Conservation (phyloP, 768 basidiomycete genomes). For the Suillus clintonianus region DNA sequence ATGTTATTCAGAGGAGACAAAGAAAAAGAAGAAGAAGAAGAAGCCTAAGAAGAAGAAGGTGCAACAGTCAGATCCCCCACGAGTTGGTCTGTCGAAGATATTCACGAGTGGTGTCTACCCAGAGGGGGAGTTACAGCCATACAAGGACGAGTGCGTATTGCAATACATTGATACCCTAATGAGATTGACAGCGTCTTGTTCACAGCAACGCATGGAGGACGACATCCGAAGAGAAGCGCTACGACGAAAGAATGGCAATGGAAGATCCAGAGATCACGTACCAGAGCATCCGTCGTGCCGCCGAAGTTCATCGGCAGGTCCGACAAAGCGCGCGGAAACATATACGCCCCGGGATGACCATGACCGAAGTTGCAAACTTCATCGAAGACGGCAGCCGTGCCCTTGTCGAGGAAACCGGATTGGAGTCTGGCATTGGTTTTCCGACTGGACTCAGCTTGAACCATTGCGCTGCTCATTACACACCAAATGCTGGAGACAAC, state of each 20-base stretch:
- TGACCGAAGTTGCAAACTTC: constrained; percentile 90
- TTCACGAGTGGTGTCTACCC: constrained; percentile 88
- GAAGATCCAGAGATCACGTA: constrained; percentile 87
- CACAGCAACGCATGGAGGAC: constrained; percentile 85
- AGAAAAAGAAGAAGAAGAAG: constrained; percentile 94
- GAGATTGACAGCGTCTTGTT: background rate
- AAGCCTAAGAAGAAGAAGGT: constrained; percentile 84
- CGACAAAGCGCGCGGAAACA: constrained; percentile 76
- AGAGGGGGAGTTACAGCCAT: constrained; percentile 88
- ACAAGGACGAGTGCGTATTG: constrained; percentile 82
- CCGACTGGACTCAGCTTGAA: constrained; percentile 95
- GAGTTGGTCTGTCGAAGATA: constrained; percentile 84
- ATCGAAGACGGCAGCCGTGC: constrained; percentile 93
- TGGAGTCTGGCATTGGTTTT: constrained; percentile 89
- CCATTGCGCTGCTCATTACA: constrained; percentile 94
- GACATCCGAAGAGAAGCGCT: constrained; percentile 88
- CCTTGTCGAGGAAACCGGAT: constrained; percentile 87
- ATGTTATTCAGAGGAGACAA: constrained; percentile 36
- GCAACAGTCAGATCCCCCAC: constrained; percentile 90
- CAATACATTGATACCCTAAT: background rate
- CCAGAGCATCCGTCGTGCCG: constrained; percentile 84
- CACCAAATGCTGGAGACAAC: constrained; percentile 92
- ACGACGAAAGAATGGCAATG: constrained; percentile 73
- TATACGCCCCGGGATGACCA: constrained; percentile 91
- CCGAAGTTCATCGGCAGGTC: constrained; percentile 96